phyloP scores from a whole-genome alignment of 2,329 filamentous ascomycete genomes.

The Fusarium sp. region DNA sequence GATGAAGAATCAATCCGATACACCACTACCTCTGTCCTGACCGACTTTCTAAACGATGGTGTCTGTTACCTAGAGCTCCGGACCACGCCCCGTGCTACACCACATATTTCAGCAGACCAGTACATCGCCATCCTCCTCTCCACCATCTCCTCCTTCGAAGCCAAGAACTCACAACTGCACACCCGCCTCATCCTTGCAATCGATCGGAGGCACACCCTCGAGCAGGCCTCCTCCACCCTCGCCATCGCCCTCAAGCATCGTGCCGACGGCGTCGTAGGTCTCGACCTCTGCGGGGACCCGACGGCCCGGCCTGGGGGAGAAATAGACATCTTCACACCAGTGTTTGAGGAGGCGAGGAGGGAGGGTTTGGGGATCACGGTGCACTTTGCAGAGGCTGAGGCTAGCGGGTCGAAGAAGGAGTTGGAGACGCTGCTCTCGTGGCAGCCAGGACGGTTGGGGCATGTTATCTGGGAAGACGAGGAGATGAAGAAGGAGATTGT shows the following conservation, averaged over 20 bases:
- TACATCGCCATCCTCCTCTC: conserved; percentile 75
- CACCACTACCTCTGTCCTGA: conserved; percentile 73
- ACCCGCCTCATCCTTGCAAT: conserved; percentile 78
- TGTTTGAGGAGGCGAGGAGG: conserved; percentile 67
- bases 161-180: conserved; percentile 57
- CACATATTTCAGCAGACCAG: conserved; percentile 65
- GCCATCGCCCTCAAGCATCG: conserved; percentile 68
- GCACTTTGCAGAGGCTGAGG: conserved; percentile 79
- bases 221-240: conserved; percentile 72
- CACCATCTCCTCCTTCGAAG: conserved; percentile 67
- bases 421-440: conserved; percentile 72
- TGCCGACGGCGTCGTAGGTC: conserved; percentile 70
- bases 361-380: conserved; percentile 73
- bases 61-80: conserved; percentile 83
- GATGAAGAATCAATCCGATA: conserved; percentile 68
- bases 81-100: conserved; percentile 77
- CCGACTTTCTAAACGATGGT: conserved; percentile 75
- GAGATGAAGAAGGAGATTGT: conserved; percentile 66
- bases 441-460: conserved; percentile 75
- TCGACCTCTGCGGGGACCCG: conserved; percentile 85
- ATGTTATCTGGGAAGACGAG: conserved; percentile 80
- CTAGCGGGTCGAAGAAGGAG: conserved; percentile 68
- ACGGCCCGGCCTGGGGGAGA: conserved; percentile 61
- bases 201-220: conserved; percentile 71
- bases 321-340: conserved; percentile 67